Evolutionary conservation across 805 yeast genomes (phyloP).

Genomic region (Nakazawaea ernobii): DNA sequence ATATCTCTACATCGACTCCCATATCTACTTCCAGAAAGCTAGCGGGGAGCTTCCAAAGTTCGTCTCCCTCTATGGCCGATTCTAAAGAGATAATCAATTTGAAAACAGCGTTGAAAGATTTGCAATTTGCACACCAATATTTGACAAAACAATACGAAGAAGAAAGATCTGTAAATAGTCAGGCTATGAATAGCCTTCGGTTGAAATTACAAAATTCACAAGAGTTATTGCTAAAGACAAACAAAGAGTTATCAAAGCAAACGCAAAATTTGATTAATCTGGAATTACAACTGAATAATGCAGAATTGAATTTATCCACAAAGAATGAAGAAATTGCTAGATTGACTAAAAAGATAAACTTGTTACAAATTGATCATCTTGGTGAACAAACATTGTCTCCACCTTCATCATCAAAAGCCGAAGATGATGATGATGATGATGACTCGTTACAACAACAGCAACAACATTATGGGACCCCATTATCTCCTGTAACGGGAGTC

Average conservation of each 20-base stretch:
- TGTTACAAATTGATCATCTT: slow-evolving; percentile 38
- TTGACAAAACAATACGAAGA: slow-evolving; percentile 63
- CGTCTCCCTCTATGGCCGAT: not conserved
- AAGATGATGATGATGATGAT: not conserved
- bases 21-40: slow-evolving; percentile 11
- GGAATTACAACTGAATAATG: slow-evolving; percentile 30
- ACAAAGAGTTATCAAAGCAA: slow-evolving; percentile 28
- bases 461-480: not conserved
- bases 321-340: slow-evolving; percentile 37
- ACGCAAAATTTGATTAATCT: slow-evolving; percentile 28
- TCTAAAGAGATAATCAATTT: slow-evolving; percentile 16
- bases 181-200: slow-evolving; percentile 47
- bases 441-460: no score
- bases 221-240: slow-evolving; percentile 39
- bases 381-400: slow-evolving; percentile 23
- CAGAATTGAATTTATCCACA: slow-evolving; percentile 22
- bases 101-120: slow-evolving; percentile 59
- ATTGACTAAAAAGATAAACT: slow-evolving; percentile 38
- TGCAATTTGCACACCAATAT: slow-evolving; percentile 67
- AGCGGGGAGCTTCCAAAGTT: slow-evolving; percentile 18
- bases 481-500: slow-evolving; percentile 19
- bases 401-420: slow-evolving; percentile 14
- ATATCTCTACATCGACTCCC: slow-evolving; percentile 11
- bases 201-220: slow-evolving; percentile 46
- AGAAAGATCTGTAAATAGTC: slow-evolving; percentile 51